Base-by-base conservation (phyloP, 305 asterid genomes). In the Andrographis paniculata region DNA sequence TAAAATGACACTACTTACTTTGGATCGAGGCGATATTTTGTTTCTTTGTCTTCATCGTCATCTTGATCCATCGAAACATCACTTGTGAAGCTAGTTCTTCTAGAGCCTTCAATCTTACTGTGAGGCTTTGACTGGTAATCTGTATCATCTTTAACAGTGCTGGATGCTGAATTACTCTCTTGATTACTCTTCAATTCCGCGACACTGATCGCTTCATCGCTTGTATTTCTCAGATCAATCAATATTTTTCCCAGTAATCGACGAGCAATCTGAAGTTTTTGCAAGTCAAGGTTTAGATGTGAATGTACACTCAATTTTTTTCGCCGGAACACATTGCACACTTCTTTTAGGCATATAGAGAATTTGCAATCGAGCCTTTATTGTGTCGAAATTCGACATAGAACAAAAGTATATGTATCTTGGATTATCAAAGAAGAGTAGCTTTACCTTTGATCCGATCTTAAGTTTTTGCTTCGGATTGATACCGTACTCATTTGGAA, bases 401-500 rank as follows among this genome's bases (percentile, higher is more conserved):
- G n/a, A n/a, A n/a, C n/a, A n/a, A n/a, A n/a, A n/a, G n/a, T n/a
- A n/a, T n/a, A n/a, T n/a, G n/a, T n/a, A n/a, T n/a, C n/a, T n/a
- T n/a, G n/a, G n/a, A n/a, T n/a, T n/a, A n/a, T n/a, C n/a, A n/a
- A n/a, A n/a, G n/a, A n/a, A n/a, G n/a, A n/a, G n/a, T n/a, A n/a
- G n/a, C n/a, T 45, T 49, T 61, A 91, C 99, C 94, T 91, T 83
- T 12, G 99, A 87, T 36, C 99, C 99, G 66, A 91, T 83, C 75
- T 86, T 80, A 24, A 91, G 63, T 63, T 79, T 91, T 73, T 87
- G 99, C 73, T 51, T 61, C 35, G 99, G 93, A 58, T 91, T 91
- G 68, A 91, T 91, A 38, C 99, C 99, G 53, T 91, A 91, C 67
- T 91, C 99, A 60, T 91, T 91, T 48, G 96, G 99, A 67, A 91